A percentile compares a stretch with the other conserved stretches of the same genome.
Conservation (phyloP, 1,284 basidiomycete species). For the Moniliella sp. region DNA sequence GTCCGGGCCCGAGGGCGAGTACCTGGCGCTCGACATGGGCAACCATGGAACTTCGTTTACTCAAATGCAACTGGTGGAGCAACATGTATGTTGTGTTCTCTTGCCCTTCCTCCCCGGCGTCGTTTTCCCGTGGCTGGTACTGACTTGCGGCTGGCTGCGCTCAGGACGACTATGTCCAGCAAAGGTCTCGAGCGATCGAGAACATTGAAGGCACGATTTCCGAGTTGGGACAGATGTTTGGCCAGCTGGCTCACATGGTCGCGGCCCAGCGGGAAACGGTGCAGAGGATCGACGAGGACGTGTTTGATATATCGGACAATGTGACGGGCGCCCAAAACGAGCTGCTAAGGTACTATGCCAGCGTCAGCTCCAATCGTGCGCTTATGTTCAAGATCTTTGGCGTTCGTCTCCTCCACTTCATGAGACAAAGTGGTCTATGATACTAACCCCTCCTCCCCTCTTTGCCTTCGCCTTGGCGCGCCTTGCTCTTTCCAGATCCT, state of each 20-base stretch:
- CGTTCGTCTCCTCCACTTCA: no score
- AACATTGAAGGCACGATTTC: slow-evolving; percentile 94
- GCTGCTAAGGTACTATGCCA: slow-evolving; percentile 79
- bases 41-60: slow-evolving; percentile 47
- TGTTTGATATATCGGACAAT: slow-evolving; percentile 69
- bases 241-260: slow-evolving; percentile 88
- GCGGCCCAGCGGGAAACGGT: slow-evolving; percentile 94
- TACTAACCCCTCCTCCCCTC: no score
- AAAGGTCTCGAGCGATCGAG: slow-evolving; percentile 84
- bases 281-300: slow-evolving; percentile 97
- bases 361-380: slow-evolving; percentile 82
- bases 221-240: slow-evolving; percentile 90
- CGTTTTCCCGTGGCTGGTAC: no score
- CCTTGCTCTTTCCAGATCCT: slow-evolving; percentile 7
- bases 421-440: no score
- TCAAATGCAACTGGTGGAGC: slow-evolving; percentile 86
- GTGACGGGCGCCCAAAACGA: slow-evolving; percentile 36
- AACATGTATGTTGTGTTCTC: no score
- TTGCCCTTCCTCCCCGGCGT: no score
- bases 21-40: slow-evolving; percentile 79
- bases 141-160: no score
- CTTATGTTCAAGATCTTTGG: slow-evolving; percentile 73
- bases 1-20: no score
- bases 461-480: no score
- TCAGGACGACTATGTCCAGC: slow-evolving; percentile 93